phyloP scores from a whole-genome alignment of 257 asterid species.

The Cinchona pubescens region DNA sequence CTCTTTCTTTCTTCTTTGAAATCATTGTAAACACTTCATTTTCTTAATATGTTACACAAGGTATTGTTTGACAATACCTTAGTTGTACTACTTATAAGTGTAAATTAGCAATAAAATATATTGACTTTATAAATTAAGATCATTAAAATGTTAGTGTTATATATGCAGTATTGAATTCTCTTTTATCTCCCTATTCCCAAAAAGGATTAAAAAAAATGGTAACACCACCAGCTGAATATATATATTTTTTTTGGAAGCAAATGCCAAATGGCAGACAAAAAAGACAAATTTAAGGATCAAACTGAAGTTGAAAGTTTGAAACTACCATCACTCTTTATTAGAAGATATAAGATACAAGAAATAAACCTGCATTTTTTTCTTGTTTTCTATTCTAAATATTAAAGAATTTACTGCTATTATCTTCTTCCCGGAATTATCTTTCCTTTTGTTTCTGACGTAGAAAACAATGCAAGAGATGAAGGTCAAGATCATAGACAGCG shows the following conservation, averaged over 20 bases:
- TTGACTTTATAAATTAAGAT: no score
- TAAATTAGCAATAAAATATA: no score
- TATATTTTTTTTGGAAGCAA: not conserved
- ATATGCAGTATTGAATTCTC: no score
- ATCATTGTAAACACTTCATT: no score
- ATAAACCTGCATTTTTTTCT: not conserved
- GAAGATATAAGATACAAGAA: not conserved
- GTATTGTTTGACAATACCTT: no score
- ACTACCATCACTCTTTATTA: no score
- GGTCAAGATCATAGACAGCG: not conserved
- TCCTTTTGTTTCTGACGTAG: not conserved
- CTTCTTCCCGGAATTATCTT: not conserved
- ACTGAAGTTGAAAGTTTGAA: not conserved
- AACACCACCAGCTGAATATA: not conserved
- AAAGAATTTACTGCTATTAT: not conserved
- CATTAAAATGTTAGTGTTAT: no score
- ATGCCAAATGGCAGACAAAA: not conserved
- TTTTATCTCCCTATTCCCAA: no score
- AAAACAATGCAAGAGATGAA: not conserved
- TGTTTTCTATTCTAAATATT: not conserved
- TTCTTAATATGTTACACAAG: no score
- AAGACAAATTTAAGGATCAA: conserved; percentile 5
- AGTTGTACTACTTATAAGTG: no score
- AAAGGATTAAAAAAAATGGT: not conserved
- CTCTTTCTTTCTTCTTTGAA: no score